Evolutionary conservation across 2,329 filamentous ascomycete species (phyloP), one percentile per base, ranked within the genome.

Genomic region (Clonostachys chloroleuca): DNA sequence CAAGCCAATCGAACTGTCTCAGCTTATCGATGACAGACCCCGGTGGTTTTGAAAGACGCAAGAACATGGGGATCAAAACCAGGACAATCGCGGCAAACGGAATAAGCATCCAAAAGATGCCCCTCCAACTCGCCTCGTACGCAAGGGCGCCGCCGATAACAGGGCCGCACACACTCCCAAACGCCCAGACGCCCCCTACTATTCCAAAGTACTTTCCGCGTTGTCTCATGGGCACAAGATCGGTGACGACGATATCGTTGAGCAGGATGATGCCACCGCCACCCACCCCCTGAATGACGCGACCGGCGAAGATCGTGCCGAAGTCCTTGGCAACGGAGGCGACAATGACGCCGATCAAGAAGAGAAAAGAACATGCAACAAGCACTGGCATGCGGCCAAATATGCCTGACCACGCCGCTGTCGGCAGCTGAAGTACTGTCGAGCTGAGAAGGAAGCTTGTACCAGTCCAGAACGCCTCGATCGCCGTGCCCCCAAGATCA

Each of bases 381-480:
- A 65, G 61, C 1, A 66, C 57, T 18, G 59, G 66, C 30, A 73
- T 67, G 2, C 79, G 66, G 7, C 80, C 78, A 43, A 75, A 78
- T 4, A 80, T 65, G 48, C 79, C 68, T 18, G 12, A 72, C 65
- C 0, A 75, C 45, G 52, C 80, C 74, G 1, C 74, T 75, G 50
- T 70, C 72, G 0, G 51, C 0, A 75, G 76, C 49, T 74, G 73
- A 12, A 75, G 59, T 3, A 68, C 67, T 13, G 57, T 47, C 20
- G 53, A 56, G 40, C 14, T 33, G 14, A 44, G 16, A 20, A 14
- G 20, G 24, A 47, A 39, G 5, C 43, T 33, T 5, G 84, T 87
- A 2, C 83, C 84, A 5, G 81, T 76, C 84, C 84, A 88, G 57
- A 87, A 87, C 0, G 81, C 80, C 62, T 86, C 72, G 40, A 80